phyloP scores from a whole-genome alignment of 2,329 filamentous ascomycete genomes.

The Stachybotrys chartarum region DNA sequence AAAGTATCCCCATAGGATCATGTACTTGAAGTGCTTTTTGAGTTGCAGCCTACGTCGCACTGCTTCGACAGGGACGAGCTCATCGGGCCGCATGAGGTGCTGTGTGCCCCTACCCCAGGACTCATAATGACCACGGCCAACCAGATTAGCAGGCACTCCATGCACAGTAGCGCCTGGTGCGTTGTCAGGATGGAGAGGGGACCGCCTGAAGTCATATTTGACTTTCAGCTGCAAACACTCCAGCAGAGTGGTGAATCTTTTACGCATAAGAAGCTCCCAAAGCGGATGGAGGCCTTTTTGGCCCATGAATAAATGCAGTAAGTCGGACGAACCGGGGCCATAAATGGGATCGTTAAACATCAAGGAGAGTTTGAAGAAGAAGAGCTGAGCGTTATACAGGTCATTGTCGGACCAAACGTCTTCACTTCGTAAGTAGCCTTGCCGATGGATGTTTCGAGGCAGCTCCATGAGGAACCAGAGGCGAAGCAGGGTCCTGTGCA shows the following conservation, averaged over 20 bases:
- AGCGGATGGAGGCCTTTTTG: constrained; percentile 50
- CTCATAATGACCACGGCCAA: constrained; percentile 48
- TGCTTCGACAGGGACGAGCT: constrained; percentile 51
- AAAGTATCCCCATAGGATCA: constrained; percentile 57
- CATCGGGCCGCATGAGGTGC: constrained; percentile 49
- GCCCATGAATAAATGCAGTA: constrained; percentile 53
- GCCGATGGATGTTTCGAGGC: constrained; percentile 47
- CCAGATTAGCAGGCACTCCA: constrained; percentile 42
- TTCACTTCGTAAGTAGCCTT: constrained; percentile 43
- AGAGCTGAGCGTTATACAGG: constrained; percentile 53
- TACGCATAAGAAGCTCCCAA: constrained; percentile 52
- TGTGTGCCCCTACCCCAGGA: constrained; percentile 43
- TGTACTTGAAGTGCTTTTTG: constrained; percentile 44
- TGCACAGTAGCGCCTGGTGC: constrained; percentile 27
- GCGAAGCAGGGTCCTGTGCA: constrained; percentile 47
- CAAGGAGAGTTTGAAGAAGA: constrained; percentile 68
- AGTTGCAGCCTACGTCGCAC: constrained; percentile 44
- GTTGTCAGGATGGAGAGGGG: constrained; percentile 11
- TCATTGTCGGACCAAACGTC: constrained; percentile 51
- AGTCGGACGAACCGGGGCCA: constrained; percentile 39
- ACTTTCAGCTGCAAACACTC: constrained; percentile 52
- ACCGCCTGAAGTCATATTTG: constrained; percentile 45
- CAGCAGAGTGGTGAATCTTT: constrained; percentile 36
- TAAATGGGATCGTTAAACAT: constrained; percentile 57
- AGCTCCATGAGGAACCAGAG: constrained; percentile 70